Evolutionary conservation across 1,284 basidiomycete genomes (phyloP), one percentile per base, ranked within the genome.

Genomic region (Trametes hirsuta): DNA sequence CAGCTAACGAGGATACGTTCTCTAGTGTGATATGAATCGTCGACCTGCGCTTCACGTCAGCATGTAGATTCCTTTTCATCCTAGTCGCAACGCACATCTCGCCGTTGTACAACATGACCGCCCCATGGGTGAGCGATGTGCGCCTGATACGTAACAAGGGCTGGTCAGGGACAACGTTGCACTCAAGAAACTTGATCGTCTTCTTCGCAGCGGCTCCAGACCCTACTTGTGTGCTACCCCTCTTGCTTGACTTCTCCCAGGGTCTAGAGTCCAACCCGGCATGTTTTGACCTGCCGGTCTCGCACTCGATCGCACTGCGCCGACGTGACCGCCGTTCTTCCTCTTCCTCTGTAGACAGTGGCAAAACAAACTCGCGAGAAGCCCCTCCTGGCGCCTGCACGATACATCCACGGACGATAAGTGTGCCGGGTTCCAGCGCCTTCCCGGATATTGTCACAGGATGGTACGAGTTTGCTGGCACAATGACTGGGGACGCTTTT

Each of bases 41-140:
- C 1, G 91, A 90, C 69, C 94, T 97, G 66, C 41, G 22, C 47
- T 56, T 21, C 58, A 30, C 6, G 25, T 25, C 34, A 63, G 45
- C 34, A 53, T n/a, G 21, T 30, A 48, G 25, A 2, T 1, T 10
- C 35, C 15, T 15, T 21, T n/a, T 15, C 9, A 42, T 39, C 35
- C n/a, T 36, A 34, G 36, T 35, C 15, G 53, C 12, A 45, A 3
- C 3, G 62, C 64, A 94, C 91, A 77, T 86, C 79, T 99, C 97
- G 45, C 97, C 97, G 55, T 97, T 87, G 70, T 95, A 97, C 53
- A 99, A 78, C 90, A 97, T 96, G 30, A 98, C 79, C 0, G 94
- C 93, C 2, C 94, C 94, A 69, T 97, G 93, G 0, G 89, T 94
- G 15, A 97, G 78, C 6, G 92, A 93, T n/a, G 90, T 91, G 71